A percentile compares a stretch with the other conserved stretches of the same genome.
phyloP scores from a whole-genome alignment of 345 rosid genomes.

The Adansonia digitata region DNA sequence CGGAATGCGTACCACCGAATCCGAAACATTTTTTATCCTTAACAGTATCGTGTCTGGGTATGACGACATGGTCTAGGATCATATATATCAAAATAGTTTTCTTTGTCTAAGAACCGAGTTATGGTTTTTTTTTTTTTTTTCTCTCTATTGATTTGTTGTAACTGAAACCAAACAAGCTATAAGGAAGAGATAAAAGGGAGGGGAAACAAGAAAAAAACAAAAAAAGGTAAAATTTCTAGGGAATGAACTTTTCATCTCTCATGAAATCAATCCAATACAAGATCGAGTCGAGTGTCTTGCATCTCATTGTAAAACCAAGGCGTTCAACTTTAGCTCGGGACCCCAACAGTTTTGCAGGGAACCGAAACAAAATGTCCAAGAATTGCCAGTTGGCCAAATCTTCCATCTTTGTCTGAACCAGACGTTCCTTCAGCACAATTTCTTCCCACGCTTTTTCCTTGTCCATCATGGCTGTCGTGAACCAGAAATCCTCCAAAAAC shows the following conservation, averaged over 20 bases:
- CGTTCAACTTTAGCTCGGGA: slow-evolving; percentile 54
- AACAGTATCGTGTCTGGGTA: no score
- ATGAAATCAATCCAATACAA: slow-evolving; percentile 70
- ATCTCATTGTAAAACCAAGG: slow-evolving; percentile 59
- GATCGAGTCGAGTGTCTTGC: slow-evolving; percentile 41
- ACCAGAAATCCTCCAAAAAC: slow-evolving; percentile 49
- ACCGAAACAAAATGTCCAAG: slow-evolving; percentile 66
- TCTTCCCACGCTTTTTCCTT: slow-evolving; percentile 57
- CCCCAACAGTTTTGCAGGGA: slow-evolving; percentile 67
- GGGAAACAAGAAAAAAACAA: not conserved
- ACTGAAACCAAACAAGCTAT: not conserved
- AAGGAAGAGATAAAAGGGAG: not conserved
- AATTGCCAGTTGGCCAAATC: slow-evolving; percentile 85
- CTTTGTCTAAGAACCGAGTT: no score
- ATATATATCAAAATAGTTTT: no score
- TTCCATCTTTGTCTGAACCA: slow-evolving; percentile 48
- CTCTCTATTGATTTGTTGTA: not conserved
- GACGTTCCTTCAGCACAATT: slow-evolving; percentile 47
- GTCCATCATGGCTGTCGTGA: slow-evolving; percentile 42
- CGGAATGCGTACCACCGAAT: no score
- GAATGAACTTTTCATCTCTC: slow-evolving; percentile 63
- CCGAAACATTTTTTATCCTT: no score
- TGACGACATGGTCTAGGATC: no score
- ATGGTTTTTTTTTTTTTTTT: no score
- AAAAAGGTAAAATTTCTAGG: slow-evolving; percentile 10